Evolutionary conservation across 1,284 basidiomycete genomes (phyloP).

Genomic region (Leccinum angustisporum): DNA sequence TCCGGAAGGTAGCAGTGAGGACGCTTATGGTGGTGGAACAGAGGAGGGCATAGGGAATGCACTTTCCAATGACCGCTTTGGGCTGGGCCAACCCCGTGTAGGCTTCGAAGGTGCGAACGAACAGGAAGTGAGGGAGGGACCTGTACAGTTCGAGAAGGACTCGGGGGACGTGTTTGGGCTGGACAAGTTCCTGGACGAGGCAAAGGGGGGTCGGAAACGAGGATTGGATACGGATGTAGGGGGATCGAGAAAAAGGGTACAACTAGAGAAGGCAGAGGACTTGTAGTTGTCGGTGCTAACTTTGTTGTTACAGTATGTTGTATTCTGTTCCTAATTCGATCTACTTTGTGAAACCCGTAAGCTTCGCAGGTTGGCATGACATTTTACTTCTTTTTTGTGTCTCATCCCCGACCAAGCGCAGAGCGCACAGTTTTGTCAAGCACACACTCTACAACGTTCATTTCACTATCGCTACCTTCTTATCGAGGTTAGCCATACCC

Average conservation of each 20-base stretch:
- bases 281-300: slow-evolving; percentile 36
- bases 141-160: slow-evolving; percentile 99
- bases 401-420: slow-evolving; percentile 2
- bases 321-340: neutral
- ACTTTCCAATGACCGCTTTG: slow-evolving; percentile 92
- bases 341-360: neutral
- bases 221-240: slow-evolving; percentile 77
- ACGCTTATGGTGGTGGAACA: slow-evolving; percentile 90
- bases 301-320: neutral
- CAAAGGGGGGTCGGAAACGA: slow-evolving; percentile 90
- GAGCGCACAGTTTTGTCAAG: neutral
- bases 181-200: slow-evolving; percentile 96
- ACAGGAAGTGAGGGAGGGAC: slow-evolving; percentile 84
- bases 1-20: slow-evolving; percentile 72
- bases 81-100: slow-evolving; percentile 79
- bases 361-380: slow-evolving; percentile 24
- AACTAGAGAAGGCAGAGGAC: slow-evolving; percentile 66
- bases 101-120: slow-evolving; percentile 89
- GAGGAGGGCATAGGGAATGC: slow-evolving; percentile 91
- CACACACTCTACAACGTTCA: neutral
- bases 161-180: slow-evolving; percentile 96
- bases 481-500: neutral
- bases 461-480: too few species aligned
- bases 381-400: slow-evolving; percentile 9
- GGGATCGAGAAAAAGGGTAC: slow-evolving; percentile 70